A percentile compares a stretch with the other conserved stretches of the same genome.
Conservation (phyloP, 441 rosid genomes). For the Euphorbia schlechtendalii region DNA sequence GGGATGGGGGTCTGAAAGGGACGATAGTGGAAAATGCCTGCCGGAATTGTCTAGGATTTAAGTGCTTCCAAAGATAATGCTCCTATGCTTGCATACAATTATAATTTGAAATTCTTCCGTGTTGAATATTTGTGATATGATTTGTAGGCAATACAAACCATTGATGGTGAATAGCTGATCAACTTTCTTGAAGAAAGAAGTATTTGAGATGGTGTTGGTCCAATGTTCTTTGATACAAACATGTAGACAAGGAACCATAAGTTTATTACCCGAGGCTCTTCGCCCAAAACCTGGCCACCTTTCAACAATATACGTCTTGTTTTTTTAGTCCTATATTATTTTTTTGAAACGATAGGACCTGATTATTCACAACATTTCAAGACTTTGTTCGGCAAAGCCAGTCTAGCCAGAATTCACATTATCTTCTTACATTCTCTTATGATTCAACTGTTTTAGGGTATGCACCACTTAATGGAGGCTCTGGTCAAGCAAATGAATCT, state of each 20-base stretch:
- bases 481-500: constrained; percentile 44
- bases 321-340: not conserved
- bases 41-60: too few species aligned
- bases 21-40: too few species aligned
- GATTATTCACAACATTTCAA: too few species aligned
- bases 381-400: constrained; percentile 93
- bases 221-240: constrained; percentile 68
- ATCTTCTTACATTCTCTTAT: constrained; percentile 47
- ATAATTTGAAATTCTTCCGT: too few species aligned
- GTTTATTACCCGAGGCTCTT: constrained; percentile 83
- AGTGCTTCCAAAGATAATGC: too few species aligned
- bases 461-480: constrained; percentile 47
- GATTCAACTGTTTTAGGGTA: constrained; percentile 48
- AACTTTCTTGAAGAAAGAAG: constrained; percentile 72
- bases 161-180: constrained; percentile 89
- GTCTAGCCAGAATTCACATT: constrained; percentile 62
- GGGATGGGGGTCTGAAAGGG: too few species aligned
- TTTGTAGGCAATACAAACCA: constrained; percentile 79
- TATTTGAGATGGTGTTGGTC: constrained; percentile 75
- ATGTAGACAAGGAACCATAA: constrained; percentile 62
- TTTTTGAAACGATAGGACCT: constrained; percentile 13
- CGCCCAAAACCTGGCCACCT: constrained; percentile 97
- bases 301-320: constrained; percentile 43
- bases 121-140: not conserved
- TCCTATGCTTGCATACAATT: too few species aligned